Evolutionary conservation across 768 basidiomycete genomes (phyloP).

Genomic region (Lactarius evosmus): DNA sequence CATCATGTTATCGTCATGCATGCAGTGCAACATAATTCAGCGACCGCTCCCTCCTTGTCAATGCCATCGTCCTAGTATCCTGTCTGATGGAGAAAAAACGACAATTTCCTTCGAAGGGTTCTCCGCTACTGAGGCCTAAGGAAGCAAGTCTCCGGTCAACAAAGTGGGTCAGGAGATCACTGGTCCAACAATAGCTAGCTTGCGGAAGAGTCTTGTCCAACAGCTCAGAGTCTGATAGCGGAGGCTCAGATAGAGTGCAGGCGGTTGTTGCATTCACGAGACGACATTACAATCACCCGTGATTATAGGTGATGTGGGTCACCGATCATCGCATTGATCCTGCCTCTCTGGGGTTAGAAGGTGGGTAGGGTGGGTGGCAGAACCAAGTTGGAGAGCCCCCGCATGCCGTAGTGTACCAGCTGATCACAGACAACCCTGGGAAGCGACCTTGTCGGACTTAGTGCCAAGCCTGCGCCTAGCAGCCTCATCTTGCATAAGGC

Average conservation of each 20-base stretch:
- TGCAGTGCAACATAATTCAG: background rate
- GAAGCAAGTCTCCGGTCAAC: background rate
- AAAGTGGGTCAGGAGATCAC: background rate
- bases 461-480: background rate
- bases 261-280: background rate
- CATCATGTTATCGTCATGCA: background rate
- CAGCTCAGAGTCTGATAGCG: background rate
- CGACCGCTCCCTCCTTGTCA: too few relatives aligned
- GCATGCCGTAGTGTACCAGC: background rate
- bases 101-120: background rate
- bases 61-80: background rate
- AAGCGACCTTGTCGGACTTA: background rate
- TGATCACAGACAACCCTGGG: background rate
- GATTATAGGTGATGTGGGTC: background rate
- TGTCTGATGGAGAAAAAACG: background rate
- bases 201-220: background rate
- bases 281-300: background rate
- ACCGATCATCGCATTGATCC: background rate
- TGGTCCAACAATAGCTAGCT: background rate
- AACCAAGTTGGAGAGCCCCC: background rate
- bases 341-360: background rate
- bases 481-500: background rate
- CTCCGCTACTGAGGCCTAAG: background rate
- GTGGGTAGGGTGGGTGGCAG: background rate
- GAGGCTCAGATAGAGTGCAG: background rate